Base-by-base conservation (phyloP, 179 eudicot genomes). In the Vitellaria paradoxa region DNA sequence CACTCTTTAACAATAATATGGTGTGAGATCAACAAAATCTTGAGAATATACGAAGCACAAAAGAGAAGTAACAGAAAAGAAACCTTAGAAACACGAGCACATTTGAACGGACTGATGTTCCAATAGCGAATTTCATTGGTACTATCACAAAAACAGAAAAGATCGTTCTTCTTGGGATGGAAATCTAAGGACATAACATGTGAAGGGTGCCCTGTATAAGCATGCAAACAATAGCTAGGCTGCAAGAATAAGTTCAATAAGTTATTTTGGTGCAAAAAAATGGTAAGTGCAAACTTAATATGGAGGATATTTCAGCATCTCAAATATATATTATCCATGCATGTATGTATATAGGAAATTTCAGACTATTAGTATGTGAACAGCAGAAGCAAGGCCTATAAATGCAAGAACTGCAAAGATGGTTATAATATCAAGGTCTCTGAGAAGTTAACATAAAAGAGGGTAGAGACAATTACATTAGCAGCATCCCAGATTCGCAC, bases 121-220 rank as follows among this genome's bases (percentile, higher is more conserved):
- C 92, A 93, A 74, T 95, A 95, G 60, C 85, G 92, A 70, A 95
- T 93, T 73, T 95, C 98, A 81, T 84, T 88, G 84, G 79, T 84
- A 82, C 94, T 86, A 83, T 95, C 99, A 24, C 96, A 90, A 79
- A 93, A 95, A 82, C 99, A 95, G 81, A 95, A 91, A 60, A 76
- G 73, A 68, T 67, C 79, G 66, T 47, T 76, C 73, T 76, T 76
- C 66, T 67, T 76, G 37, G 79, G 79, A 68, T 76, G 70, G 73
- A 76, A 76, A 56, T 76, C 79, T 37, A 76, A 73, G 55, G 79
- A 76, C 73, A 76, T 76, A 37, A 76, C 79, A 68, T 76, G 79
- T 9, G 73, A 67, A 68, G 52, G 45, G 23, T 76, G 79, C 65
- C 79, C 73, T 0, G 79, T 76, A 45, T 76, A 68, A 9, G 73